Percentiles rank a stretch among this genome's conserved stretches.
These are phyloP conservation scores for Ceratocystis huliohia DNA, from an alignment of 2,329 filamentous ascomycete species.

Conservation along the genomic window DNA sequence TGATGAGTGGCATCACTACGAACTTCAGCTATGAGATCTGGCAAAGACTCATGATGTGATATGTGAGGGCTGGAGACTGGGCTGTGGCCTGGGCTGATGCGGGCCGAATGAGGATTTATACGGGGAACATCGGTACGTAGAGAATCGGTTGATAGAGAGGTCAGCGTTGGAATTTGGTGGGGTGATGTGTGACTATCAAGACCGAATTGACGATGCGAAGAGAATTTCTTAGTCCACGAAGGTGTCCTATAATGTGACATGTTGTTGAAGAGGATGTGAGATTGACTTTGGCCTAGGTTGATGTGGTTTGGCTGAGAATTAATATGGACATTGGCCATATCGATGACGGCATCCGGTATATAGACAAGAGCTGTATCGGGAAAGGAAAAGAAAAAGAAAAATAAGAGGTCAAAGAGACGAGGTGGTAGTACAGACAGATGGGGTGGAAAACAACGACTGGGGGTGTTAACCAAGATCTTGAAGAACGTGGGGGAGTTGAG, in stretches of 20 bases:
- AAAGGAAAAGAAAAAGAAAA: not conserved
- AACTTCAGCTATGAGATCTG: slow-evolving; percentile 2
- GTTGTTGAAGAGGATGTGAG: slow-evolving; percentile 15
- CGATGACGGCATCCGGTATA: slow-evolving; percentile 6
- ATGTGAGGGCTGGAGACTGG: not conserved
- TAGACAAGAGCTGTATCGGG: not conserved
- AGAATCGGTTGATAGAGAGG: not conserved
- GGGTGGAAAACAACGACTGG: not conserved
- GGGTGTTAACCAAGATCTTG: not conserved
- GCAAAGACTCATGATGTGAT: not conserved
- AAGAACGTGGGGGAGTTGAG: not conserved
- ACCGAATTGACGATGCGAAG: slow-evolving; percentile 19
- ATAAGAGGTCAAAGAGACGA: slow-evolving; percentile 6
- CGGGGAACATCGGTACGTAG: not conserved
- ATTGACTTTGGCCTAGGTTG: not conserved
- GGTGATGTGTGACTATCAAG: slow-evolving; percentile 18
- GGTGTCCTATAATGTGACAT: slow-evolving; percentile 18
- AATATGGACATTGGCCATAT: not conserved
- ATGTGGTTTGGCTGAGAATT: not conserved
- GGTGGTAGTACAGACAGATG: not conserved
- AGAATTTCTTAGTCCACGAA: slow-evolving; percentile 20
- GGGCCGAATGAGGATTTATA: not conserved
- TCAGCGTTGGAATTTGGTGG: slow-evolving; percentile 6
- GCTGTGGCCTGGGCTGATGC: not conserved
- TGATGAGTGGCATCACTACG: not conserved